These are phyloP conservation scores for Allomyces javanicus DNA, from an alignment of 192 early-diverging fungal genomes.

Conservation along the genomic window DNA sequence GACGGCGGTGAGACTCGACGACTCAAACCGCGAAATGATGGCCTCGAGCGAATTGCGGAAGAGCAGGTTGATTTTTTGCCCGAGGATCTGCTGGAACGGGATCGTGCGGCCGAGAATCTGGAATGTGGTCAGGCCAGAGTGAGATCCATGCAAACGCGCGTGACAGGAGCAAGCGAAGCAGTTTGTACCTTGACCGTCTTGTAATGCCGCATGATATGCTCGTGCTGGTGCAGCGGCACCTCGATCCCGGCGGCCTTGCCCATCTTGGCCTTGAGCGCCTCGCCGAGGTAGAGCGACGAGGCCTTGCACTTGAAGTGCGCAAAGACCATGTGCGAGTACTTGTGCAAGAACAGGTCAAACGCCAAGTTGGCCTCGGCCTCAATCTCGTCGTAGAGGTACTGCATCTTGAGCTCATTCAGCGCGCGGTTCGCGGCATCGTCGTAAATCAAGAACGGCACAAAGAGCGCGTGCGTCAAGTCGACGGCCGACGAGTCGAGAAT, in stretches of 20 bases:
- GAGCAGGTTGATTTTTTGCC: background rate
- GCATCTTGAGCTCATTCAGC: conserved; percentile 15
- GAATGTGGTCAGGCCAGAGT: too few relatives aligned
- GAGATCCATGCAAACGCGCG: too few relatives aligned
- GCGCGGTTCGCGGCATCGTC: conserved; percentile 22
- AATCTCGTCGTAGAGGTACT: conserved; percentile 32
- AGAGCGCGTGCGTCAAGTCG: conserved; percentile 14
- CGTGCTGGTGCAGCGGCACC: background rate
- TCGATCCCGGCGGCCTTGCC: background rate
- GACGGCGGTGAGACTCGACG: background rate
- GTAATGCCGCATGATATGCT: background rate
- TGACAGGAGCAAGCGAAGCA: background rate
- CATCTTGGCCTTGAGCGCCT: background rate
- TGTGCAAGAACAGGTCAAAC: background rate
- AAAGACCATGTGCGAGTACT: background rate
- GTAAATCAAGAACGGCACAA: conserved; percentile 28
- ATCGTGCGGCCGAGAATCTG: background rate
- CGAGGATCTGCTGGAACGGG: background rate
- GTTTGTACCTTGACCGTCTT: background rate
- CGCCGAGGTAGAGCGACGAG: background rate
- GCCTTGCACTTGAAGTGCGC: background rate
- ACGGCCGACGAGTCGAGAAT: conserved; percentile 17
- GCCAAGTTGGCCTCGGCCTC: conserved; percentile 18
- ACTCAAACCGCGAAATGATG: background rate
- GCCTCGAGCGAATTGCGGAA: background rate